A percentile compares a stretch with the other conserved stretches of the same genome.
Evolutionary conservation across 2,329 filamentous ascomycete species (phyloP).

Genomic region (Diaporthe amygdali): DNA sequence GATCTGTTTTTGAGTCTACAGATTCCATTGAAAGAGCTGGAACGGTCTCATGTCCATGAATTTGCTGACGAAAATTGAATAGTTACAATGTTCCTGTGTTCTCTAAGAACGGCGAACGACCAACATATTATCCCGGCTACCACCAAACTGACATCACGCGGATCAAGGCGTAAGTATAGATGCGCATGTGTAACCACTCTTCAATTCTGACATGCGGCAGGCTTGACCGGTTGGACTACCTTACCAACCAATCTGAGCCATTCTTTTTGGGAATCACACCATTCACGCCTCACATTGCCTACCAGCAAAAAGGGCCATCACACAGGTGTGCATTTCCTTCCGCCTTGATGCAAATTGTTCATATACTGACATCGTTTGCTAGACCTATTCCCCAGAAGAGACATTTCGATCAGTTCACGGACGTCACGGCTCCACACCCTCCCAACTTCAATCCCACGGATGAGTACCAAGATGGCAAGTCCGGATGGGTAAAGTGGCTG

Average conservation of each 20-base stretch:
- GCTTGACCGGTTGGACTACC: conserved; percentile 27
- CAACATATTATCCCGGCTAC: conserved; percentile 30
- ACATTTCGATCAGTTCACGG: conserved; percentile 27
- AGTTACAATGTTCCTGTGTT: conserved; percentile 33
- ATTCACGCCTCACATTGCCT: conserved; percentile 29
- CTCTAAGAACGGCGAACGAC: conserved; percentile 30
- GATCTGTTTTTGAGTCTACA: not conserved
- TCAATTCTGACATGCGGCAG: not conserved
- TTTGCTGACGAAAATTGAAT: not conserved
- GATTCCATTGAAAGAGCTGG: no score
- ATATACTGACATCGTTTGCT: not conserved
- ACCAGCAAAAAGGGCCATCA: conserved; percentile 21
- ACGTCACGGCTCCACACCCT: conserved; percentile 26
- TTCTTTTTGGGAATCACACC: conserved; percentile 31
- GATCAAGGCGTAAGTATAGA: conserved; percentile 29
- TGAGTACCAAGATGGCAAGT: conserved; percentile 26
- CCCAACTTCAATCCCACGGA: conserved; percentile 33
- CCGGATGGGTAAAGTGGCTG: conserved; percentile 28
- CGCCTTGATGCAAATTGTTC: not conserved
- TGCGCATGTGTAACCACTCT: not conserved
- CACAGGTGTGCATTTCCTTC: not conserved
- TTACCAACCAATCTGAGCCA: conserved; percentile 27
- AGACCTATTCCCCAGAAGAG: conserved; percentile 27
- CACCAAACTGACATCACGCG: conserved; percentile 33
- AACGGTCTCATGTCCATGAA: no score